Evolutionary conservation across 176 grass and related monocot species (phyloP), one percentile per base, ranked within the genome.

Genomic region (Triticum turgidum): DNA sequence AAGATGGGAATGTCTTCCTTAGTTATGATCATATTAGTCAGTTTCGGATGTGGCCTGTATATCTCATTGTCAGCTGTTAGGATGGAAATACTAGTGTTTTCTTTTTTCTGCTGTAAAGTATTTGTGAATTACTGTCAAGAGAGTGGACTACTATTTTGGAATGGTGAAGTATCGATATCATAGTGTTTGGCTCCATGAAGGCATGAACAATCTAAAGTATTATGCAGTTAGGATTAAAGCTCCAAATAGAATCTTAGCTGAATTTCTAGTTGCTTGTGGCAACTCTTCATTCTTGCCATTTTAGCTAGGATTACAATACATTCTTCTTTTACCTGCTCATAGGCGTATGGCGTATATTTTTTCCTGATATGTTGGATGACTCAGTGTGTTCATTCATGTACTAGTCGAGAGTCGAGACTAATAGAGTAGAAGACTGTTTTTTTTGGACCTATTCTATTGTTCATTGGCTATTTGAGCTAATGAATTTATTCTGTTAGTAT

Each of bases 81-180:
- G 27, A 65, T 84, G 32, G 61, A 65, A 65, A 89, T 51, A 32
- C 33, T 41, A 18, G 63, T 13, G 11, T 41, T 13, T 45, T 20
- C 41, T 39, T 38, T 22, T 66, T 42, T 89, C 67, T 17, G 39
- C 42, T 25, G 33, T 18, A 24, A 52, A 65, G 32, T 47, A 30
- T 34, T 80, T 61, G 34, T 80, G 61, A 68, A 76, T 75, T 76
- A 80, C n/a, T 32, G 4, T 62, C 18, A 21, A 84, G 68, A 62
- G 3, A 64, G 45, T 65, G 12, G 14, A 72, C 33, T 5, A 67
- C 24, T 49, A 17, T 68, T 68, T 52, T 41, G 34, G 24, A 47
- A 9, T 20, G n/a, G n/a, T 45, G 7, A 68, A 58, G 30, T 32
- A 85, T 35, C 4, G 37, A 14, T 49, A 68, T 84, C 22, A 34